Evolutionary conservation across 768 basidiomycete species (phyloP).

Genomic region (Tephrocybe sp.): DNA sequence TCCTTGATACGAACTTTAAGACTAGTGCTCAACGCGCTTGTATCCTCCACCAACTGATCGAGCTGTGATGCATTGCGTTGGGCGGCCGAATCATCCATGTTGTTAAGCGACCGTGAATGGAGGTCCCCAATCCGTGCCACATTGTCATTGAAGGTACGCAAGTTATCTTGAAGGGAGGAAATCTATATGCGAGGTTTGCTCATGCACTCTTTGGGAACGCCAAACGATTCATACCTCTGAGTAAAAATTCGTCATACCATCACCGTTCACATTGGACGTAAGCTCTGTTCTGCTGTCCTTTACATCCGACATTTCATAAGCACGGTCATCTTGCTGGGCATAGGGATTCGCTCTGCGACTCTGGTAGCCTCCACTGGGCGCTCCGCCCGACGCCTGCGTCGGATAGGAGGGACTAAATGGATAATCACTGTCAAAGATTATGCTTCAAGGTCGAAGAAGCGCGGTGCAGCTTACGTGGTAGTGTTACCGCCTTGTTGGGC

Average conservation of each 20-base stretch:
- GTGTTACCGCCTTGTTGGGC: slow-evolving; percentile 65
- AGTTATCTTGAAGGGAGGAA: slow-evolving; percentile 68
- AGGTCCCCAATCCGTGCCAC: slow-evolving; percentile 67
- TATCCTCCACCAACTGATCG: slow-evolving; percentile 70
- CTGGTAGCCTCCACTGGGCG: slow-evolving; percentile 42
- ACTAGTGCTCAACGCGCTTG: slow-evolving; percentile 64
- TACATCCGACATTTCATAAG: slow-evolving; percentile 75
- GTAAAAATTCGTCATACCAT: slow-evolving; percentile 72
- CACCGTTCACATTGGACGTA: slow-evolving; percentile 38
- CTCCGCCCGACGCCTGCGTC: slow-evolving; percentile 60
- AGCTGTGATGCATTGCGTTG: slow-evolving; percentile 63
- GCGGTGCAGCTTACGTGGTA: slow-evolving; percentile 40
- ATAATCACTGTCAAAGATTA: slow-evolving; percentile 14
- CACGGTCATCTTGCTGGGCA: slow-evolving; percentile 60
- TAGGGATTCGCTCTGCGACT: slow-evolving; percentile 61
- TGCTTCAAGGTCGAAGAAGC: slow-evolving; percentile 1
- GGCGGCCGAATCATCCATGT: slow-evolving; percentile 67
- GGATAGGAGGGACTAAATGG: slow-evolving; percentile 57
- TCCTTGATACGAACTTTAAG: slow-evolving; percentile 75
- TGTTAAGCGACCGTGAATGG: slow-evolving; percentile 74
- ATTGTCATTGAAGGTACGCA: slow-evolving; percentile 69
- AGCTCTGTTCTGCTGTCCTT: slow-evolving; percentile 57
- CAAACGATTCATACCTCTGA: slow-evolving; percentile 52
- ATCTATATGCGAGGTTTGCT: slow-evolving; percentile 47
- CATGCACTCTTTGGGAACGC: slow-evolving; percentile 1